A percentile compares a stretch with the other conserved stretches of the same genome.
Evolutionary conservation across 371 early-diverging fungal genomes (phyloP).

Genomic region (Choanephora cucurbitarum): DNA sequence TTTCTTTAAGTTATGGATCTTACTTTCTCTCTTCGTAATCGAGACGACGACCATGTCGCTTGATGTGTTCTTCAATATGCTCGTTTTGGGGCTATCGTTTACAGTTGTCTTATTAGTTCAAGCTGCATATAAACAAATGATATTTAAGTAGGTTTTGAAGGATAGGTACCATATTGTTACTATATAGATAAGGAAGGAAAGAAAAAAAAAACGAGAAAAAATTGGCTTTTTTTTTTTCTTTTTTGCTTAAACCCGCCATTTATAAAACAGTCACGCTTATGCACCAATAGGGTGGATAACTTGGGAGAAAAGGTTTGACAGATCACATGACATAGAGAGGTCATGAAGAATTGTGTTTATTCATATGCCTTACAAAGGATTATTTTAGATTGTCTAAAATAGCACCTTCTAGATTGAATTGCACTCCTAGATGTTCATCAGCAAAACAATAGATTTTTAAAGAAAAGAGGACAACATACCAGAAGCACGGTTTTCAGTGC

Average conservation of each 20-base stretch:
- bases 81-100: constrained; percentile 98
- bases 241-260: no score
- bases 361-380: no score
- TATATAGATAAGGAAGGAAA: constrained; percentile 11
- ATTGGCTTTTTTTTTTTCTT: constrained; percentile 6
- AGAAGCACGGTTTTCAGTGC: constrained; percentile 22
- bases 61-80: constrained; percentile 99
- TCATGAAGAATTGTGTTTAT: no score
- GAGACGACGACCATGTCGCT: constrained; percentile 96
- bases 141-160: constrained; percentile 3
- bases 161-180: constrained; percentile 16
- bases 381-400: no score
- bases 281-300: no score
- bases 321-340: no score
- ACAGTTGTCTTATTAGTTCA: background rate
- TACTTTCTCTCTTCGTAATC: constrained; percentile 97
- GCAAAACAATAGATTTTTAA: background rate
- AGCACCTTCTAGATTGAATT: constrained; percentile 14
- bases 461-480: constrained; percentile 11
- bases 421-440: constrained; percentile 11
- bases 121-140: background rate
- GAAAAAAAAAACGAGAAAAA: constrained; percentile 2
- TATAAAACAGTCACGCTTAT: no score
- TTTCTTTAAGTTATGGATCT: constrained; percentile 18
- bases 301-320: no score